phyloP scores from a whole-genome alignment of 768 basidiomycete species.

The Harrya chromipes region DNA sequence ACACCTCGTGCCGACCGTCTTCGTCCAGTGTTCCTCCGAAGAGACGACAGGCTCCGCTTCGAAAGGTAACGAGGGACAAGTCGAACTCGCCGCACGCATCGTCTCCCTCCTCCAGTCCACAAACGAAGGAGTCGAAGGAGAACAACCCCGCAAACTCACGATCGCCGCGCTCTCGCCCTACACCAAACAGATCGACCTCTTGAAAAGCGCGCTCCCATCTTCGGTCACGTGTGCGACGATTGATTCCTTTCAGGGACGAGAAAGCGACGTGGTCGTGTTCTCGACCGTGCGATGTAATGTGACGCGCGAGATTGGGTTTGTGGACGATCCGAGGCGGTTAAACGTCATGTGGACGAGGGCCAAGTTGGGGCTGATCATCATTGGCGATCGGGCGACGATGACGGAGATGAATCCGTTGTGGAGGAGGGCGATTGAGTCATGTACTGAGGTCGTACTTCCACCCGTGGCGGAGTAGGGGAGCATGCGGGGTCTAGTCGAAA shows the following conservation, averaged over 20 bases:
- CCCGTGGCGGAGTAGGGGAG: neutral
- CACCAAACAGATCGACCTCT: slow-evolving; percentile 49
- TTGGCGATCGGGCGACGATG: slow-evolving; percentile 57
- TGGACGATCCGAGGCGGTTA: slow-evolving; percentile 56
- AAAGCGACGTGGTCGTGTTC: slow-evolving; percentile 65
- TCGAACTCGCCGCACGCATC: slow-evolving; percentile 47
- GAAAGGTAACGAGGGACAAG: slow-evolving; percentile 61
- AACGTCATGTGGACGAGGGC: slow-evolving; percentile 73
- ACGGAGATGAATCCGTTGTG: slow-evolving; percentile 41
- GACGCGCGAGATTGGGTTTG: slow-evolving; percentile 60
- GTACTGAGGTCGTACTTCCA: slow-evolving; percentile 25
- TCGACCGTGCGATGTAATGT: slow-evolving; percentile 61
- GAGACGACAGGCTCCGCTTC: slow-evolving; percentile 59
- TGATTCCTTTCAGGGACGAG: slow-evolving; percentile 61
- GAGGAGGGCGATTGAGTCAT: slow-evolving; percentile 45
- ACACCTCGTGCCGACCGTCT: slow-evolving; percentile 48
- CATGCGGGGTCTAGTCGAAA: too few relatives aligned
- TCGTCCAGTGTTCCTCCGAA: slow-evolving; percentile 53
- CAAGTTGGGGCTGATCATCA: slow-evolving; percentile 51
- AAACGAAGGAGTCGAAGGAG: neutral
- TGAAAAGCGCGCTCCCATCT: slow-evolving; percentile 38
- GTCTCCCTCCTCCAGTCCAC: slow-evolving; percentile 37
- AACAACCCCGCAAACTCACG: slow-evolving; percentile 5
- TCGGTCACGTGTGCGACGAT: slow-evolving; percentile 22
- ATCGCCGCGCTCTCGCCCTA: slow-evolving; percentile 50